Evolutionary conservation across 371 early-diverging fungal species (phyloP), one percentile per base, ranked within the genome.

Genomic region (Syncephalastrum monosporum): DNA sequence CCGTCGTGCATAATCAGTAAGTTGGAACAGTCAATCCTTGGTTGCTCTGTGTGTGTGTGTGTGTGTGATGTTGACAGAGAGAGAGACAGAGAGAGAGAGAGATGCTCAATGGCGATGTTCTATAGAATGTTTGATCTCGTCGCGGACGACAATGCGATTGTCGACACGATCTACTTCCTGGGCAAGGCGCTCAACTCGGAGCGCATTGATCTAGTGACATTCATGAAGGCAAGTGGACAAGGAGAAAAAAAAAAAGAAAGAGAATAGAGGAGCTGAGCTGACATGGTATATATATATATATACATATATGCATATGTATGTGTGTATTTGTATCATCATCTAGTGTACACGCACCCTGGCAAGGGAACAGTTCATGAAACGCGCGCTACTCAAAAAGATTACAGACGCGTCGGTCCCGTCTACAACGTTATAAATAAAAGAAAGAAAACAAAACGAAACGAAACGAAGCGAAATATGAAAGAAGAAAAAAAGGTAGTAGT

Each of bases 101-200:
- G 27, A n/a, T 17, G 21, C 27, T 13, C 27, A 46, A 33, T 42
- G 6, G 29, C 3, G 7, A 0, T 21, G 41, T 10, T 8, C 21
- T 21, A 15, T 66, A 91, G 91, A 57, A 71, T 95, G 44, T 84
- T 93, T 58, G 92, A 91, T 14, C 65, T 91, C 65, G 87, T 92
- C 10, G 94, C 91, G 14, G 95, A 94, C 56, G 94, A 93, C 46
- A 88, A 89, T 57, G 93, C 95, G 1, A 85, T 93, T 45, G 92
- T 94, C 57, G 96, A 96, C 56, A 84, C 91, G n/a, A 78, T 95
- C 49, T 94, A 94, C 64, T 79, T 84, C 46, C 74, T 96, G 47
- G 85, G 87, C 21, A 83, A 87, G 66, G 93, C 93, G 8, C 67
- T 95, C 33, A 87, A 83, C 59, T 78, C 82, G 27, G 91, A 86